Conservation (phyloP, 257 asterid species). For the Jacaranda copaia region DNA sequence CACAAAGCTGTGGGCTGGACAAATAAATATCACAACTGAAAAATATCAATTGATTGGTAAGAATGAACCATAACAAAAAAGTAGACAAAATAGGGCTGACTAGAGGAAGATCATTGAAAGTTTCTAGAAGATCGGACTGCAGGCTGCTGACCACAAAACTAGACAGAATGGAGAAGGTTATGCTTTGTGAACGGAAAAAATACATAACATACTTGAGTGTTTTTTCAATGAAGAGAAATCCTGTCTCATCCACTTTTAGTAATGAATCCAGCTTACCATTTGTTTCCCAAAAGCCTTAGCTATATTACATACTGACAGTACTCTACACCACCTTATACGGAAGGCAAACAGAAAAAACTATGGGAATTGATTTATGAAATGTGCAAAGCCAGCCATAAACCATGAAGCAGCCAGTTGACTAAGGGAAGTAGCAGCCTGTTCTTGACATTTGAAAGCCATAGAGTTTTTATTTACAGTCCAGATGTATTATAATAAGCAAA, state of each 20-base stretch:
- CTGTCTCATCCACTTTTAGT: neutral
- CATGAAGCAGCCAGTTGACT: constrained; percentile 19
- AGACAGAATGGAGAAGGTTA: neutral
- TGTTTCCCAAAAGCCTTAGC: constrained; percentile 3
- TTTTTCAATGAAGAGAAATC: neutral
- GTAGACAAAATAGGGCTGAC: neutral
- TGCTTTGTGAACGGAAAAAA: neutral
- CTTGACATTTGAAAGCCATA: constrained; percentile 8
- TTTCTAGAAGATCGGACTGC: neutral
- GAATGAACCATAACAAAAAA: neutral
- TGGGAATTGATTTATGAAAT: constrained; percentile 20
- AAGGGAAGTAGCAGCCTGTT: neutral
- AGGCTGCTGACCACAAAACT: neutral
- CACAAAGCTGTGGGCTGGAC: neutral
- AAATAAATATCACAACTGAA: constrained; percentile 2
- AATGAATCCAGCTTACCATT: neutral
- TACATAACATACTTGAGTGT: neutral
- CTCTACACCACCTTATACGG: neutral
- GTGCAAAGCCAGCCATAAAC: neutral
- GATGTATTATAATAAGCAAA: constrained; percentile 1
- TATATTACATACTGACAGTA: neutral
- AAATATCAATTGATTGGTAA: neutral
- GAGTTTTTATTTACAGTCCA: neutral
- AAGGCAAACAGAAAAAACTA: constrained; percentile 7
- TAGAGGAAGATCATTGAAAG: neutral